Percentiles rank a stretch among this genome's conserved stretches.
phyloP scores from a whole-genome alignment of 805 yeast species.

The Yarrowia hollandica region DNA sequence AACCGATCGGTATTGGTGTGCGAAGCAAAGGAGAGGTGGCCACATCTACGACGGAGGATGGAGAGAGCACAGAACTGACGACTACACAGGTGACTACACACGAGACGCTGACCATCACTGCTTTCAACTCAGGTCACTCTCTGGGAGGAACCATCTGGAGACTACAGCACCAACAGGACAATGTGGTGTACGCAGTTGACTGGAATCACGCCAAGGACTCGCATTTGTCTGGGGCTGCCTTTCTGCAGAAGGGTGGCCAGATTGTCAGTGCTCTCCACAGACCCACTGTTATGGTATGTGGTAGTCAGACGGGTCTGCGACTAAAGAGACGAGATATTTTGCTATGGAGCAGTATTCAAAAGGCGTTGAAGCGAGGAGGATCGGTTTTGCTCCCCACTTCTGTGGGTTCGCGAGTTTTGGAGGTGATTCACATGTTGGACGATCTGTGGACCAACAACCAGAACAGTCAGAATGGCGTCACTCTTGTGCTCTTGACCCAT shows the following conservation, averaged over 20 bases:
- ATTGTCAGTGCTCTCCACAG: conserved; percentile 59
- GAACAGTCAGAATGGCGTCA: conserved; percentile 44
- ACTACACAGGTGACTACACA: conserved; percentile 22
- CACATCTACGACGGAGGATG: conserved; percentile 30
- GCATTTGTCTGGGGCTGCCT: conserved; percentile 71
- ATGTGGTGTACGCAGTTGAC: conserved; percentile 80
- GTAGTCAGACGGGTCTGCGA: conserved; percentile 54
- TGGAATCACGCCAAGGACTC: conserved; percentile 95
- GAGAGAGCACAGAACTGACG: conserved; percentile 18
- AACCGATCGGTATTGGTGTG: conserved; percentile 53
- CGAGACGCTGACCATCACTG: conserved; percentile 56
- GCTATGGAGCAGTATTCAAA: conserved; percentile 61
- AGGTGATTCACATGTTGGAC: conserved; percentile 72
- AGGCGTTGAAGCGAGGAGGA: conserved; percentile 71
- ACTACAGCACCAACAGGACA: conserved; percentile 69
- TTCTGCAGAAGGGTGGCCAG: conserved; percentile 54
- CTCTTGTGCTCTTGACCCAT: conserved; percentile 73
- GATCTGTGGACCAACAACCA: conserved; percentile 52
- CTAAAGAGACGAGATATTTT: conserved; percentile 64
- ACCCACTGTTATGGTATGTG: conserved; percentile 82
- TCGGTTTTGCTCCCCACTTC: conserved; percentile 82
- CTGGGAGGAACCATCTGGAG: conserved; percentile 94
- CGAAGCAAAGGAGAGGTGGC: conserved; percentile 29
- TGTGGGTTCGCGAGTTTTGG: conserved; percentile 77
- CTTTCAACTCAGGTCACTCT: conserved; percentile 88